Conservation (phyloP, 192 early-diverging fungal species). For the Umbelopsis isabellina region DNA sequence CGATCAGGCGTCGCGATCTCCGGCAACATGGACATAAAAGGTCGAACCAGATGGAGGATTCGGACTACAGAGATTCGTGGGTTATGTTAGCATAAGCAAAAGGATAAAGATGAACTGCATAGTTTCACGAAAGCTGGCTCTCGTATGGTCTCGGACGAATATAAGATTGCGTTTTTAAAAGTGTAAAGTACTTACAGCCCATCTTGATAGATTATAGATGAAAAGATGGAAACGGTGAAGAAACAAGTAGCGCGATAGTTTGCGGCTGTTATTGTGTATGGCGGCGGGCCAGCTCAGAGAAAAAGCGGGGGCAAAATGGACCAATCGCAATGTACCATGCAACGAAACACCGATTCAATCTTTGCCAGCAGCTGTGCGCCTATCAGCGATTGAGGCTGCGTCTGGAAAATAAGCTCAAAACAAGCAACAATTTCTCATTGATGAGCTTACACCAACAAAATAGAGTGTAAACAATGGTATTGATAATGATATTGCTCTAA, state of each 20-base stretch:
- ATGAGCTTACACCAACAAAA: no score
- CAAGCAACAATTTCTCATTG: no score
- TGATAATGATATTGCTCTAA: no score
- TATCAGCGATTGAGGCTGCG: no score
- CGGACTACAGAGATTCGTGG: constrained; percentile 65
- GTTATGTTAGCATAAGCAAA: neutral
- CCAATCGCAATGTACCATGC: constrained; percentile 20
- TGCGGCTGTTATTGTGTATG: constrained; percentile 17
- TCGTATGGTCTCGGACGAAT: neutral
- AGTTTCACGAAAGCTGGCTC: neutral
- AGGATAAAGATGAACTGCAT: neutral
- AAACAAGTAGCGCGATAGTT: constrained; percentile 3
- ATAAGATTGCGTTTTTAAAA: neutral
- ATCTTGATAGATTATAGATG: constrained; percentile 15
- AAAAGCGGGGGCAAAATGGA: constrained; percentile 23
- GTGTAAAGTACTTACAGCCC: constrained; percentile 1
- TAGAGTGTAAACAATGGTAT: no score
- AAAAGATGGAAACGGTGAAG: constrained; percentile 24
- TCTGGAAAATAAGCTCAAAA: no score
- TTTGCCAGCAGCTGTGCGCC: neutral
- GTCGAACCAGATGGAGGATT: constrained; percentile 93
- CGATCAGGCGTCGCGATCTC: constrained; percentile 97
- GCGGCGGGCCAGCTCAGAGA: constrained; percentile 1
- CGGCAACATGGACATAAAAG: constrained; percentile 97
- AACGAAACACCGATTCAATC: constrained; percentile 12